phyloP scores from a whole-genome alignment of 2,329 filamentous ascomycete species.

The Arthrinium phaeospermum region DNA sequence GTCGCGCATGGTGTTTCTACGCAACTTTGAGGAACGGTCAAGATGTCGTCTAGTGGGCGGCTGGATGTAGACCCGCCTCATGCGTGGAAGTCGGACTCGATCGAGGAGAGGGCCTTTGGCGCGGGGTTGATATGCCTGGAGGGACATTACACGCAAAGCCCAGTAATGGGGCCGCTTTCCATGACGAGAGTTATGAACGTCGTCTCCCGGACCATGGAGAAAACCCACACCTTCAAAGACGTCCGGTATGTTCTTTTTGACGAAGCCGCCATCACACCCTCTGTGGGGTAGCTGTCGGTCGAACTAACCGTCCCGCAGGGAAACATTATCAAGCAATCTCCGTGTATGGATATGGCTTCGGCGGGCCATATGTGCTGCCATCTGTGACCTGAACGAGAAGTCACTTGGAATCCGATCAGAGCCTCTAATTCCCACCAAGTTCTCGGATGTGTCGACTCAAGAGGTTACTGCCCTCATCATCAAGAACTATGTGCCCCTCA shows the following conservation, averaged over 20 bases:
- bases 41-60: conserved; percentile 17
- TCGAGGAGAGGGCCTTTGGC: conserved; percentile 68
- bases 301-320: conserved; percentile 44
- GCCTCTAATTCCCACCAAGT: conserved; percentile 58
- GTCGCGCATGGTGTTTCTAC: not conserved
- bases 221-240: conserved; percentile 66
- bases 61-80: conserved; percentile 7
- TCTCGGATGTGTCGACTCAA: conserved; percentile 59
- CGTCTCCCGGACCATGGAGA: conserved; percentile 66
- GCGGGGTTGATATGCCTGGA: conserved; percentile 67
- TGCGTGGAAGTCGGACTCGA: conserved; percentile 51
- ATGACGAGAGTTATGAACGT: conserved; percentile 61
- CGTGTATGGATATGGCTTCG: conserved; percentile 70
- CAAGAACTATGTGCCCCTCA: conserved; percentile 64
- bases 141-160: conserved; percentile 63
- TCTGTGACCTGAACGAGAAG: conserved; percentile 64
- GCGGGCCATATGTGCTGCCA: conserved; percentile 64
- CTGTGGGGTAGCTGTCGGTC: conserved; percentile 7
- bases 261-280: not conserved
- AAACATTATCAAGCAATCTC: conserved; percentile 66
- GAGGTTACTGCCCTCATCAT: conserved; percentile 68
- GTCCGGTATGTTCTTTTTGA: conserved; percentile 54
- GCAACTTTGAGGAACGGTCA: not conserved
- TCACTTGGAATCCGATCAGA: conserved; percentile 62
- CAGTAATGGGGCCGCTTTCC: conserved; percentile 62